These are phyloP conservation scores for Scenedesmus sp. DNA, from an alignment of 163 green algal species.

Conservation along the genomic window DNA sequence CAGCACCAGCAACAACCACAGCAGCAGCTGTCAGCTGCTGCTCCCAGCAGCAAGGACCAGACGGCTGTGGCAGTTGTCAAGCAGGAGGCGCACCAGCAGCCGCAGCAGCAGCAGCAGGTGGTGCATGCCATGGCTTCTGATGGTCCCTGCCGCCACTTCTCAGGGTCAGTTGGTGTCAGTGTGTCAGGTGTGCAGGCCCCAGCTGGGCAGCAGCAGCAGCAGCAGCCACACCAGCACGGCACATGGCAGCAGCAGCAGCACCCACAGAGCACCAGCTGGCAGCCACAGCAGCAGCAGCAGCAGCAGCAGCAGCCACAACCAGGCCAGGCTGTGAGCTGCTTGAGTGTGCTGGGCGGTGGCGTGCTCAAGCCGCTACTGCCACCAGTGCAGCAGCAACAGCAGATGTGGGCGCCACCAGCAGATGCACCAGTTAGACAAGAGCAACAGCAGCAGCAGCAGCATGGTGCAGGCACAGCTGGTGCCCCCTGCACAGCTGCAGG, in stretches of 20 bases:
- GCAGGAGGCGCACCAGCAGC: background rate
- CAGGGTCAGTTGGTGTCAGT: background rate
- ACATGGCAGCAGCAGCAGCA: background rate
- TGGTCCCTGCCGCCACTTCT: background rate
- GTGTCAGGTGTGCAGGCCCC: background rate
- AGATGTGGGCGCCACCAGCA: background rate
- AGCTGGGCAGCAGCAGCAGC: background rate
- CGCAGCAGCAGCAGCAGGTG: background rate
- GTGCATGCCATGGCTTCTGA: background rate
- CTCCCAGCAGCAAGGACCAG: background rate
- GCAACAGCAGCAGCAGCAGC: conserved; percentile 23
- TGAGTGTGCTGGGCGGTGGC: background rate
- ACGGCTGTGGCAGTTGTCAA: no score
- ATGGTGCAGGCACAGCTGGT: background rate
- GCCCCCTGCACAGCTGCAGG: background rate
- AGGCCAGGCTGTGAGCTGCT: conserved; percentile 9
- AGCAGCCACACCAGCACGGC: background rate
- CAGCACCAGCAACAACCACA: background rate
- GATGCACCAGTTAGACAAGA: background rate
- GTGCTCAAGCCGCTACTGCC: background rate
- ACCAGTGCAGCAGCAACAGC: background rate
- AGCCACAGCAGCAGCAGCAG: background rate
- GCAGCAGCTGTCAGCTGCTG: background rate
- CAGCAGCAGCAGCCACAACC: conserved; percentile 9
- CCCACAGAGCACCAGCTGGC: background rate